Conservation (phyloP, 2,329 filamentous ascomycete genomes). For the Clarireedia hainanense region DNA sequence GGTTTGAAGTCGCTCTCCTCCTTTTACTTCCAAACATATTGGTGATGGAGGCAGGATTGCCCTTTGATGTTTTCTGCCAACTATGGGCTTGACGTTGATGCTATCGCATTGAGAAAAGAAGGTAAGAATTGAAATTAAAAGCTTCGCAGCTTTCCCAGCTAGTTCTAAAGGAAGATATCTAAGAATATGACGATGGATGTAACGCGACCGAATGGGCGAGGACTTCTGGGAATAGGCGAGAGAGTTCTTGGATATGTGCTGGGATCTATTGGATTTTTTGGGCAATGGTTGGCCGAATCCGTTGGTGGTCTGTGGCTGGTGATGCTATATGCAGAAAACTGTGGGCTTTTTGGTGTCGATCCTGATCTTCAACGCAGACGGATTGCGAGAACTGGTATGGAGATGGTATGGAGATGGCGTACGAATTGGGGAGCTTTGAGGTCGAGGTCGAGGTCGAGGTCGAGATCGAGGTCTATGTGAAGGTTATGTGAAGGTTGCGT, state of each 20-base stretch:
- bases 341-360: not conserved
- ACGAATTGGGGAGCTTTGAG: too few species aligned
- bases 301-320: not conserved
- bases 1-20: slow-evolving; percentile 34
- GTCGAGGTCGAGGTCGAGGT: too few species aligned
- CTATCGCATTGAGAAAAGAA: slow-evolving; percentile 23
- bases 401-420: not conserved
- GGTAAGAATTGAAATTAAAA: not conserved
- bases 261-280: not conserved
- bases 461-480: too few species aligned
- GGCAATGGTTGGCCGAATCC: not conserved
- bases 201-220: not conserved
- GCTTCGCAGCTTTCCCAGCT: not conserved
- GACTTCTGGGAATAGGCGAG: not conserved
- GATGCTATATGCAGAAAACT: not conserved
- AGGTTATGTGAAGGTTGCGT: too few species aligned
- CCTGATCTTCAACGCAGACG: not conserved
- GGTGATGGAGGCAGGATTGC: slow-evolving; percentile 14
- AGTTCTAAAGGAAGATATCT: not conserved
- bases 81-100: slow-evolving; percentile 26
- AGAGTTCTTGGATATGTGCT: not conserved
- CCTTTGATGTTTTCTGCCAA: slow-evolving; percentile 27
- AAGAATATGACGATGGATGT: slow-evolving; percentile 6
- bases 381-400: not conserved
- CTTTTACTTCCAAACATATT: slow-evolving; percentile 30